Base-by-base conservation (phyloP, 352 stramenopile genomes). In the Phytophthora megakarya region DNA sequence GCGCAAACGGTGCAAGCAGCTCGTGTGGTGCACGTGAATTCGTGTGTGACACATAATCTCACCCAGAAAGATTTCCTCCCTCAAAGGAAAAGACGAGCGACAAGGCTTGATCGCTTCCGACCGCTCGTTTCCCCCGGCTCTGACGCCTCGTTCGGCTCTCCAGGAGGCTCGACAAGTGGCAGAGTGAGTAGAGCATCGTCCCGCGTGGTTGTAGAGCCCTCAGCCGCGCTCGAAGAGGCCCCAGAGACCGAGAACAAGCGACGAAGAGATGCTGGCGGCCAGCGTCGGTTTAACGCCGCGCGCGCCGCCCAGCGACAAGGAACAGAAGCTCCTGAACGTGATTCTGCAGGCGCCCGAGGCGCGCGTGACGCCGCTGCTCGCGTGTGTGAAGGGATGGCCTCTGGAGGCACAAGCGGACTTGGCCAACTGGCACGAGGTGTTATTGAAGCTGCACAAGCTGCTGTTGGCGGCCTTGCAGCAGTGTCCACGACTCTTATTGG, bases 391-490 rank as follows among this genome's bases (percentile, higher is more conserved):
- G 12, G 80, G 81, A 8, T 96, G 88, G 88, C 80, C 84, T 19
- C 86, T 92, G 63, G 88, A 96, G 68, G 80, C 74, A 16, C 88
- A 93, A 49, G 88, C 84, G 21, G 87, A 92, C 50, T 50, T 94
- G 26, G 72, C 72, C 19, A 91, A 90, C 57, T 96, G 87, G 83
- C 60, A 43, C 5, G 32, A 37, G 0, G 80, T 95, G 50, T 70
- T 96, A n/a, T 57, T 76, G 26, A 78, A 82, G 22, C 48, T 92
- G 19, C 72, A 88, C 45, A 55, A 49, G 21, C 51, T 88, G 47
- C 80, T 93, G 15, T 48, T 75, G 35, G 55, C 42, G 1, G 78
- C 78, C 30, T 25, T 86, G 15, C 67, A 70, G 49, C 47, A 76
- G 32, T 80, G 71, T 26, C 81, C 81, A 19, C 62, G 46, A 5